Base-by-base conservation (phyloP, 1,284 basidiomycete species). In the Neotropicomus parvogracilis region DNA sequence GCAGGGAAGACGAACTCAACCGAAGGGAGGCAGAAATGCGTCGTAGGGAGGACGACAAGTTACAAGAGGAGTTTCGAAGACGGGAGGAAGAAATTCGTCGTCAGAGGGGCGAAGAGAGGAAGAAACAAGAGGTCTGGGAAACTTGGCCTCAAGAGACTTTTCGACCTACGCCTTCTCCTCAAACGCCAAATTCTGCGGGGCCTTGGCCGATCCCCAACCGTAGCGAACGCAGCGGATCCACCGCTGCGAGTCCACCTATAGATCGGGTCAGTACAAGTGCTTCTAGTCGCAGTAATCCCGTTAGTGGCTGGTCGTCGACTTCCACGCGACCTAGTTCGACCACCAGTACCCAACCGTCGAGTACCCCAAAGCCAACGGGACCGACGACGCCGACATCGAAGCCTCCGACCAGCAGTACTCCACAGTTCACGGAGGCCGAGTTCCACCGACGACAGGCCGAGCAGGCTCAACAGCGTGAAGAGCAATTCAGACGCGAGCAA, bases 371-470 rank as follows among this genome's bases (percentile, higher is more conserved):
- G 26, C 63, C 64, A 10, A 49, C 56, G 8, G 53, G 61, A 36
- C 55, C 63, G 9, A 37, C 55, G 46, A 61, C 58, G 6, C 47
- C 68, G 6, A 54, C 59, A 8, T 47, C 62, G 4, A 55, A 55
- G 37, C 44, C 61, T 8, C 34, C 55, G 3, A 44, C 51, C 8
- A 52, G 48, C n/a, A 51, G 48, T 44, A 50, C 54, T 6, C 57
- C 57, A 14, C 59, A 65, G 21, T 26, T 68, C 27, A 68, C 74
- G 17, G 74, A 79, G 51, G 70, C 71, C 0, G 80, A 81, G 47
- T 78, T 79, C 71, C 65, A 73, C 14, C 75, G 78, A 28, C 74
- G 75, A 11, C 78, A 82, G 55, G 74, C 72, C n/a, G 79, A 83
- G 55, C 73, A 76, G 20, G 72, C 73, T 17, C 71, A 74, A 33